Conservation (phyloP, 148 eudicot species). For the Beta vulgaris region DNA sequence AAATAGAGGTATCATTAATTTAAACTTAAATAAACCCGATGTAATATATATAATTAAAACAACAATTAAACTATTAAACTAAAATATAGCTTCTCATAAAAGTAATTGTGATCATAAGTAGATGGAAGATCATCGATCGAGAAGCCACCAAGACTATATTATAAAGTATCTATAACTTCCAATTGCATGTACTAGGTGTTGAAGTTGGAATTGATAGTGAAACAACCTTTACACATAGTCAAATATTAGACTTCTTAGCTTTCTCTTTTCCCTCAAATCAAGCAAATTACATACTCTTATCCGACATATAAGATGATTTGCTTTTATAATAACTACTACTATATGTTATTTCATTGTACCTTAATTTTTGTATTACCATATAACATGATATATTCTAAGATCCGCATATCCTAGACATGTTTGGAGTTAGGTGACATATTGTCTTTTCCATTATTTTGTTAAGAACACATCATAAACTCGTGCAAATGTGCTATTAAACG, state of each 20-base stretch:
- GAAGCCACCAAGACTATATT: neutral
- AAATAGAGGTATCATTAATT: no score
- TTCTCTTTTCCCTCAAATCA: neutral
- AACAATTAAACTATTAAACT: no score
- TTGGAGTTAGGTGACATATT: slow-evolving; percentile 19
- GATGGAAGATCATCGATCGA: no score
- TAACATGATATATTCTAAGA: neutral
- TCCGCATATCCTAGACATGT: slow-evolving; percentile 15
- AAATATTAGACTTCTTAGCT: neutral
- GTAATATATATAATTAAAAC: no score
- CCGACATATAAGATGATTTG: slow-evolving; percentile 10
- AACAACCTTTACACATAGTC: neutral
- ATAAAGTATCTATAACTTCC: neutral
- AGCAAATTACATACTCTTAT: neutral
- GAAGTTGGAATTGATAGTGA: neutral
- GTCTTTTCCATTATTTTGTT: slow-evolving; percentile 9
- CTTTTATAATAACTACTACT: neutral
- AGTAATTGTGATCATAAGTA: no score
- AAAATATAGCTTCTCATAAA: no score
- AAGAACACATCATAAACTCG: slow-evolving; percentile 5
- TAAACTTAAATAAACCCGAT: no score
- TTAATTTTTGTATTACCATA: neutral
- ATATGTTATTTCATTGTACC: no score
- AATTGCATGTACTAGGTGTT: neutral
- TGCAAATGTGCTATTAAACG: slow-evolving; percentile 11